Base-by-base conservation (phyloP, 352 stramenopile genomes). In the Pythium biforme region DNA sequence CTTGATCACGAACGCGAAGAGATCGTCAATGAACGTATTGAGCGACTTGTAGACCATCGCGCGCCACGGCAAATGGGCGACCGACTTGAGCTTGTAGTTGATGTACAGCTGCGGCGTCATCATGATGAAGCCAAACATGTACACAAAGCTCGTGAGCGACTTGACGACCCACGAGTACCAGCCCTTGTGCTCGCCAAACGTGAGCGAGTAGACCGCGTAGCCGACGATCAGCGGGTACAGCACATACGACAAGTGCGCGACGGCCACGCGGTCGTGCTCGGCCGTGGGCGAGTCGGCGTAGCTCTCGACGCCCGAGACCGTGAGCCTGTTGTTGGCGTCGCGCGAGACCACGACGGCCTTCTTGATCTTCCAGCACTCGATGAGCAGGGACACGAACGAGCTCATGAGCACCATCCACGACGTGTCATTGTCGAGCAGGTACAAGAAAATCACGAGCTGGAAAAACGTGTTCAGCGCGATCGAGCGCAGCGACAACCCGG, bases 91-190 rank as follows among this genome's bases (percentile, higher is more conserved):
- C 74, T 98, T 98, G 87, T 98, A 99, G 70, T 99, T 99, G 70
- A 99, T 98, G 73, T 98, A 99, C 17, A 99, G 67, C 76, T 99
- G 97, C 58, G 97, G 97, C 34, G 95, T 99, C 96, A 99, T 99
- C 89, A 98, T 98, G 70, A 99, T 97, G 70, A 99, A 99, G n/a
- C 97, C 97, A 71, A 99, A 99, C 61, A 96, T 95, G 70, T 99
- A 99, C 37, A 99, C 97, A 63, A 98, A 99, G 55, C 96, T 97
- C 48, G 96, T 99, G 22, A 98, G 84, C 26, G 89, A 98, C 60
- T 89, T 97, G 23, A 99, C 74, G 27, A 98, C 75, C 97, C 97
- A 99, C 50, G 87, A 97, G 76, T 99, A 99, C 96, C 97, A 99
- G 49, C 90, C 85, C 66, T 93, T 91, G 79, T 99, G 96, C 52